These are phyloP conservation scores for Neurospora sp. DNA, from an alignment of 495 filamentous ascomycete species.

Conservation along the genomic window DNA sequence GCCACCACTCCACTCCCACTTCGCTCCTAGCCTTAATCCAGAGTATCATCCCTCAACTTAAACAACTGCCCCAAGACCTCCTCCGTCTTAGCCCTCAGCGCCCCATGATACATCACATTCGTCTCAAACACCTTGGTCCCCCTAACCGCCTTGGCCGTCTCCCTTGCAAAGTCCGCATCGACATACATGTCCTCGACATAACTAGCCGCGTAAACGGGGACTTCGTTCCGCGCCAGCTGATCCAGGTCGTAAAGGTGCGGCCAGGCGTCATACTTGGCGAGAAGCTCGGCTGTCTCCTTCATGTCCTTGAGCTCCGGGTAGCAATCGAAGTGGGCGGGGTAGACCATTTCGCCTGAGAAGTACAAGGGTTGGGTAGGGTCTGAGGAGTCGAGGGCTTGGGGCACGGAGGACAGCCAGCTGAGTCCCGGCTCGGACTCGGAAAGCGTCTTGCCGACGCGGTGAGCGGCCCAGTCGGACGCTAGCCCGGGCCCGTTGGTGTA, in stretches of 20 bases:
- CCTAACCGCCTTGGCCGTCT: constrained; percentile 66
- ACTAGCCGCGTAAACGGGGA: constrained; percentile 81
- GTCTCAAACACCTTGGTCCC: constrained; percentile 74
- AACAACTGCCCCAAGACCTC: constrained; percentile 66
- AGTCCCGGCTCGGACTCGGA: constrained; percentile 19
- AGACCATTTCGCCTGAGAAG: constrained; percentile 93
- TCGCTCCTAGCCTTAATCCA: constrained; percentile 42
- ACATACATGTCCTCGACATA: constrained; percentile 96
- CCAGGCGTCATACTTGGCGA: constrained; percentile 63
- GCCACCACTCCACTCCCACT: neutral
- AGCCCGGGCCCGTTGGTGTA: constrained; percentile 53
- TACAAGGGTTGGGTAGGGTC: constrained; percentile 41
- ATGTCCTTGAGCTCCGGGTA: constrained; percentile 61
- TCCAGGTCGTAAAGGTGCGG: constrained; percentile 61
- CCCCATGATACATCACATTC: constrained; percentile 81
- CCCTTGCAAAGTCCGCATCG: constrained; percentile 58
- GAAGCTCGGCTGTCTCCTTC: constrained; percentile 52
- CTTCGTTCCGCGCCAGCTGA: constrained; percentile 64
- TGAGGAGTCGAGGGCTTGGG: constrained; percentile 8
- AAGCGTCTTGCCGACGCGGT: constrained; percentile 28
- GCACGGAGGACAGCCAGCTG: constrained; percentile 24
- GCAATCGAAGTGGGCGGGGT: constrained; percentile 67
- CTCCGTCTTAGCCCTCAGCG: constrained; percentile 57
- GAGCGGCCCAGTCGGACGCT: constrained; percentile 40
- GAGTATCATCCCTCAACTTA: constrained; percentile 57